Evolutionary conservation across 2,329 filamentous ascomycete genomes (phyloP).

Genomic region (Ceratocystis colombiana): DNA sequence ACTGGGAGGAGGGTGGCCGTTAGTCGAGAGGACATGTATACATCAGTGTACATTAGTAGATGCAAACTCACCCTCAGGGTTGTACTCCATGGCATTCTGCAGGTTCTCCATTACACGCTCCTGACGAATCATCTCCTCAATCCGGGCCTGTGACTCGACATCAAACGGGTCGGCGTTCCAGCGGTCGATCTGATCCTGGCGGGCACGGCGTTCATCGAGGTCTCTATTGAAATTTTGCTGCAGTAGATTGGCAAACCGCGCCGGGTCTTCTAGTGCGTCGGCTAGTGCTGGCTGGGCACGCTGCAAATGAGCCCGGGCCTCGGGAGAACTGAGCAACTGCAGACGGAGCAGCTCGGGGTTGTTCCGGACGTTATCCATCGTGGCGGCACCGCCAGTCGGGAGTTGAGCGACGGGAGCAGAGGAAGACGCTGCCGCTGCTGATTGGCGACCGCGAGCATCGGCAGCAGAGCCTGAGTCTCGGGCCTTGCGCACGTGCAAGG

Average conservation of each 20-base stretch:
- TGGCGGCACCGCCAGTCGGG: slow-evolving; percentile 30
- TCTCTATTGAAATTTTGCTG: slow-evolving; percentile 58
- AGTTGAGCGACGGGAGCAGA: slow-evolving; percentile 27
- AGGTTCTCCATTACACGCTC: slow-evolving; percentile 90
- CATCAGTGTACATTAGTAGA: background rate
- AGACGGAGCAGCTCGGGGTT: slow-evolving; percentile 76
- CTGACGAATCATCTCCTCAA: slow-evolving; percentile 94
- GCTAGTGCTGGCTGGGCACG: slow-evolving; percentile 67
- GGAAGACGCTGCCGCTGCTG: slow-evolving; percentile 28
- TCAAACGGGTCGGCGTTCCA: slow-evolving; percentile 94
- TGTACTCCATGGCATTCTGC: slow-evolving; percentile 93
- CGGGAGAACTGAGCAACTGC: slow-evolving; percentile 69
- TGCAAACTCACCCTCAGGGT: slow-evolving; percentile 68
- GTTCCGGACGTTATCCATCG: slow-evolving; percentile 32
- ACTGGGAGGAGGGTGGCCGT: slow-evolving; percentile 43
- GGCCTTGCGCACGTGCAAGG: slow-evolving; percentile 63
- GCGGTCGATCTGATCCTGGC: slow-evolving; percentile 70
- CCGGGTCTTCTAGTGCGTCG: slow-evolving; percentile 62
- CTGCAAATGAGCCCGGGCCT: slow-evolving; percentile 58
- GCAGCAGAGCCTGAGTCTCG: slow-evolving; percentile 37
- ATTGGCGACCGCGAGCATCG: slow-evolving; percentile 30
- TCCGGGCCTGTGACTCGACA: slow-evolving; percentile 77
- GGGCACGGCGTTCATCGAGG: slow-evolving; percentile 60
- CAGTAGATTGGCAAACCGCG: slow-evolving; percentile 65
- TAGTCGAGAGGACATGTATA: background rate